Conservation (phyloP, 2,329 filamentous ascomycete genomes). For the Rhexocercosporidium sp. region DNA sequence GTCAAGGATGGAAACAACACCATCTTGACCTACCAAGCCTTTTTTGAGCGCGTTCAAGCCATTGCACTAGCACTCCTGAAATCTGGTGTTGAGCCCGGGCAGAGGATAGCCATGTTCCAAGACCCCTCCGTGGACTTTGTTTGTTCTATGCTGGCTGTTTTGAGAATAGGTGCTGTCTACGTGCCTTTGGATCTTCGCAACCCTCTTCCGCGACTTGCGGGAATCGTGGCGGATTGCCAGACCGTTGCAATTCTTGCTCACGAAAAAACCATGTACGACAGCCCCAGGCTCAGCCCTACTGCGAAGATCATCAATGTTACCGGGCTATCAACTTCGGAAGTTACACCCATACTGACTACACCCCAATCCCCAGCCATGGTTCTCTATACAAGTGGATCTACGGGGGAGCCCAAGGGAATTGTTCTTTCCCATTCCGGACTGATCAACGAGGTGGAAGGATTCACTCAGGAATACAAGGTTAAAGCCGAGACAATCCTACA, state of each 20-base stretch:
- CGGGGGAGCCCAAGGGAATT: slow-evolving; percentile 49
- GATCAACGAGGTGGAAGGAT: slow-evolving; percentile 33
- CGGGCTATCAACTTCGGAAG: neutral
- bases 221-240: slow-evolving; percentile 38
- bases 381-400: slow-evolving; percentile 32
- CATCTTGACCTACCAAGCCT: slow-evolving; percentile 44
- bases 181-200: slow-evolving; percentile 43
- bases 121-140: slow-evolving; percentile 34
- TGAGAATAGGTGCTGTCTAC: slow-evolving; percentile 41
- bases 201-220: slow-evolving; percentile 32
- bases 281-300: neutral
- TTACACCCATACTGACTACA: neutral
- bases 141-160: slow-evolving; percentile 42
- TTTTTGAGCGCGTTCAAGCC: slow-evolving; percentile 42
- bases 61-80: slow-evolving; percentile 40
- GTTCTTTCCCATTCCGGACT: slow-evolving; percentile 37
- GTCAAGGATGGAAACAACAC: slow-evolving; percentile 23
- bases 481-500: slow-evolving; percentile 25
- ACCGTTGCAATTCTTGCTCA: slow-evolving; percentile 39
- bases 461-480: slow-evolving; percentile 11
- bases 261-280: slow-evolving; percentile 21
- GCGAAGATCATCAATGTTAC: slow-evolving; percentile 20
- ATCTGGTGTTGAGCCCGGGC: neutral
- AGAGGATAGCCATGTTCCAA: slow-evolving; percentile 14
- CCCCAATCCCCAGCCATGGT: slow-evolving; percentile 1